A percentile compares a stretch with the other conserved stretches of the same genome.
phyloP scores from a whole-genome alignment of 768 basidiomycete genomes.

The Leccinum olivaceopallidum region DNA sequence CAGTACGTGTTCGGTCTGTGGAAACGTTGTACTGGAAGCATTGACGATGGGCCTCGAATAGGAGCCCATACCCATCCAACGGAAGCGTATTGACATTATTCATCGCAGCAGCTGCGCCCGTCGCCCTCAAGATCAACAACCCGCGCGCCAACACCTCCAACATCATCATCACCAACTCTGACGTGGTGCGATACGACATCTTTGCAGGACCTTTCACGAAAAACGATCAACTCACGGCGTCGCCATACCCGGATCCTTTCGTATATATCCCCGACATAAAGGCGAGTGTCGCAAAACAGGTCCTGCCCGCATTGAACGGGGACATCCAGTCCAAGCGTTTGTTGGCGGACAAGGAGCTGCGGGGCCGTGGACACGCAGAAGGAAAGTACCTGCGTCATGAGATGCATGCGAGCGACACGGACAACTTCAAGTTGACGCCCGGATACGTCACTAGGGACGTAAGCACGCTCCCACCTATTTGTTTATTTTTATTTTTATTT shows the following conservation, averaged over 20 bases:
- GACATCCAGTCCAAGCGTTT: conserved; percentile 15
- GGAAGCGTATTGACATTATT: conserved; percentile 61
- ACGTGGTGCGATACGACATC: conserved; percentile 64
- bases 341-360: background rate
- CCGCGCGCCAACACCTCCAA: conserved; percentile 57
- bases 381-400: background rate
- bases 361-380: background rate
- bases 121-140: conserved; percentile 62
- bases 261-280: conserved; percentile 58
- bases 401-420: conserved; percentile 35
- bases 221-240: conserved; percentile 77
- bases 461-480: background rate
- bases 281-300: conserved; percentile 48
- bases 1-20: conserved; percentile 41
- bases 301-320: conserved; percentile 55
- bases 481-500: background rate
- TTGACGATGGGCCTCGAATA: conserved; percentile 22
- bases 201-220: conserved; percentile 71
- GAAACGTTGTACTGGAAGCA: background rate
- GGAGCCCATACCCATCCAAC: conserved; percentile 62
- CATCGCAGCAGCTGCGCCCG: conserved; percentile 52
- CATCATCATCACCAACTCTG: conserved; percentile 66
- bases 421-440: conserved; percentile 39
- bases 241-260: conserved; percentile 68
- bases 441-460: background rate